Conservation (phyloP, 2,329 filamentous ascomycete species). For the Alternaria metachromatica region DNA sequence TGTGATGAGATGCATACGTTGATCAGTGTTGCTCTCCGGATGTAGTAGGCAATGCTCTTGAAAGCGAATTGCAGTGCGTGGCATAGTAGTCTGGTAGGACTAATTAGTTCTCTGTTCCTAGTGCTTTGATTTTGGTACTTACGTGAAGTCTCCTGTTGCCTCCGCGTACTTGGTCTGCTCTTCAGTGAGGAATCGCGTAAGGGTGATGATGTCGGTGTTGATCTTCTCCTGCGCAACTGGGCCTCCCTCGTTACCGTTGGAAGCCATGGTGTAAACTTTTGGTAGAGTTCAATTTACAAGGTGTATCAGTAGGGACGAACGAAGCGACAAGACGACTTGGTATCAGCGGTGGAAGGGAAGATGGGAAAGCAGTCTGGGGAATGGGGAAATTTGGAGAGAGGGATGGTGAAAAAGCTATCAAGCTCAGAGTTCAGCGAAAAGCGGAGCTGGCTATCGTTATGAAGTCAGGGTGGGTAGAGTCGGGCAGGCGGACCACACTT, state of each 20-base stretch:
- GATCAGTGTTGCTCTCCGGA: conserved; percentile 91
- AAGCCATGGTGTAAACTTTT: conserved; percentile 40
- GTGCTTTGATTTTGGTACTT: conserved; percentile 46
- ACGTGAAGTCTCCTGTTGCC: conserved; percentile 99
- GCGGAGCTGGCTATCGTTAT: conserved; percentile 30
- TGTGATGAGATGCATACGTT: conserved; percentile 60
- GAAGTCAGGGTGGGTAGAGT: conserved; percentile 47
- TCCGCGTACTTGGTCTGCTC: conserved; percentile 93
- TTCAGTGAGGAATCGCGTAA: conserved; percentile 94
- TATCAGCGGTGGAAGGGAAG: not conserved
- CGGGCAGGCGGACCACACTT: conserved; percentile 46
- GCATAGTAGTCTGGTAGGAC: conserved; percentile 77
- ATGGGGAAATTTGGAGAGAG: conserved; percentile 9
- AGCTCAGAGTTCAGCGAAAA: conserved; percentile 16
- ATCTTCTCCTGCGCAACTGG: conserved; percentile 74
- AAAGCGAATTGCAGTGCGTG: conserved; percentile 99
- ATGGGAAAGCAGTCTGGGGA: conserved; percentile 6
- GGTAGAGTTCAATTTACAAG: not conserved
- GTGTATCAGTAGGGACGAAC: not conserved
- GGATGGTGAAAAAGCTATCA: conserved; percentile 13
- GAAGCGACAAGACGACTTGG: not conserved
- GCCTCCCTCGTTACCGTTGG: conserved; percentile 55
- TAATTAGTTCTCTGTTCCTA: not conserved
- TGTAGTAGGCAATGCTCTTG: conserved; percentile 99
- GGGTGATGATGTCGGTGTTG: conserved; percentile 94